These are phyloP conservation scores for Phytophthora podocarpi DNA, from an alignment of 352 stramenopile genomes.

Conservation along the genomic window DNA sequence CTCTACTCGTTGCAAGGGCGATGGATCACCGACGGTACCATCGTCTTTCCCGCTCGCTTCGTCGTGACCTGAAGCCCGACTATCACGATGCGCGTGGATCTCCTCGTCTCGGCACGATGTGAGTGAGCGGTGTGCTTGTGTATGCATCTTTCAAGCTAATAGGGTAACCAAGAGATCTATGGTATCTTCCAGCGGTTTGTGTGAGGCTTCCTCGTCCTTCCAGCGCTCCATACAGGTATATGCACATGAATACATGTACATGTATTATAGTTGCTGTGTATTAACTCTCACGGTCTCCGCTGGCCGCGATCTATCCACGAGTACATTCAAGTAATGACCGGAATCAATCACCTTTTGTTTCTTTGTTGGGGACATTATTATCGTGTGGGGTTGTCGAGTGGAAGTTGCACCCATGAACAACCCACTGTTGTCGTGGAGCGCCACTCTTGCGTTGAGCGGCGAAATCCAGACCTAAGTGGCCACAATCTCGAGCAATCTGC, in stretches of 20 bases:
- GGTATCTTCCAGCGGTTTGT: slow-evolving; percentile 30
- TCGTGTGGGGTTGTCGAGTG: too few relatives aligned
- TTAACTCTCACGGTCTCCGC: not conserved
- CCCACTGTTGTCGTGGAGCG: too few relatives aligned
- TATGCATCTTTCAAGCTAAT: not conserved
- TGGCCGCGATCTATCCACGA: slow-evolving; percentile 1
- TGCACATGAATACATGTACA: too few relatives aligned
- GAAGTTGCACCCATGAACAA: too few relatives aligned
- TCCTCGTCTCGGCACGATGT: slow-evolving; percentile 18
- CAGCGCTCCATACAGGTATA: too few relatives aligned
- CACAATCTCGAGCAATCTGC: slow-evolving; percentile 6
- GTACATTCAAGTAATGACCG: slow-evolving; percentile 13
- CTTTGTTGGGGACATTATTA: too few relatives aligned
- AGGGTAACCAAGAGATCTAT: slow-evolving; percentile 10
- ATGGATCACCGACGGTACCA: too few relatives aligned
- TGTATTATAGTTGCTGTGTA: too few relatives aligned
- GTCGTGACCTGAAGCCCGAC: slow-evolving; percentile 4
- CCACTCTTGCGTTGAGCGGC: slow-evolving; percentile 3
- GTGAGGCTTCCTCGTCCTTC: slow-evolving; percentile 15
- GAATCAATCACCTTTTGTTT: slow-evolving; percentile 13
- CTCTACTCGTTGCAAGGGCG: slow-evolving; percentile 4
- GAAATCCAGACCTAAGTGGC: too few relatives aligned
- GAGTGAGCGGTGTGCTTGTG: too few relatives aligned
- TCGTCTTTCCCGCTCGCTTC: slow-evolving; percentile 10
- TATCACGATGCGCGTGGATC: slow-evolving; percentile 7